Evolutionary conservation across 2,329 filamentous ascomycete species (phyloP), one percentile per base, ranked within the genome.

Genomic region (Neoascochyta sp.): DNA sequence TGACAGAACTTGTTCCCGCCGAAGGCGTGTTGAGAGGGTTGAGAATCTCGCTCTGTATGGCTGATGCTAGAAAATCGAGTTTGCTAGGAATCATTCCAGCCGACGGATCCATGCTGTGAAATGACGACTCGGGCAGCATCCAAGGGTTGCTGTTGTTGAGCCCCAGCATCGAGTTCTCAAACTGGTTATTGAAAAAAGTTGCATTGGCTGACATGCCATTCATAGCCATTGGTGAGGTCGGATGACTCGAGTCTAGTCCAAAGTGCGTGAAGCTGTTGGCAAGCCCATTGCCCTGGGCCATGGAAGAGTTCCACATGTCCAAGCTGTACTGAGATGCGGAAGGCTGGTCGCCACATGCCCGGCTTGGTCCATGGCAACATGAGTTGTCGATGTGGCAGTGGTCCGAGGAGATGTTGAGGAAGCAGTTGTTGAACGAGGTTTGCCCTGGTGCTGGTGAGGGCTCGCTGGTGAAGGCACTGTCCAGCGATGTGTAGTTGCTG

Each of bases 301-400:
- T 42, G 9, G 54, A 55, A 5, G 43, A 41, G 22, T 50, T 50
- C 54, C 53, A 58, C 1, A 53, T 15, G 13, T 57, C 46, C 7
- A 54, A 36, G 11, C 54, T 44, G 3, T 45, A 38, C 22, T 50
- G 44, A 15, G 54, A 43, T n/a, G 47, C 45, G 12, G 40, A 46
- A 7, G 49, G 43, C 18, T 34, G 45, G n/a, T 60, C 52, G 19
- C 50, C 54, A 33, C 55, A 59, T 10, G 47, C 47, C 34, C 51
- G 43, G 20, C 42, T 38, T 7, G 39, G 19, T 2, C 54, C 54
- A 44, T 62, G 58, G 27, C 58, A 62, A 27, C 58, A 62, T 9
- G 56, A 52, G 27, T 60, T 54, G 35, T 57, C 51, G 16, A 58
- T 50, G 30, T 62, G 57, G 43, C 58, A 62, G 34, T 62, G 57